phyloP scores from a whole-genome alignment of 78 protist genomes.

The slime mould (Dictyostelium discoideum) region DNA sequence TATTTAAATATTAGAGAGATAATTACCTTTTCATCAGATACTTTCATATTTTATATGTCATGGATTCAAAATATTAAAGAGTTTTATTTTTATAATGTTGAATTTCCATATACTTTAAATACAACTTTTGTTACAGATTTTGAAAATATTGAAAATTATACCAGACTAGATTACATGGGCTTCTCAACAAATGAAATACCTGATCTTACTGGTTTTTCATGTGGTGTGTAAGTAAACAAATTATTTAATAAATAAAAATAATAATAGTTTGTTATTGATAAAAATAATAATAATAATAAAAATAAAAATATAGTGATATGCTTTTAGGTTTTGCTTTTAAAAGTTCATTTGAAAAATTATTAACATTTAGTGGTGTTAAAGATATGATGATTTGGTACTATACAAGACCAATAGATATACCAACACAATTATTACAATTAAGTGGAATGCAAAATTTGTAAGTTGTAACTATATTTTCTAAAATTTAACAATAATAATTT shows the following conservation, averaged over 20 bases:
- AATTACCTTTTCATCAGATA: background rate
- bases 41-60: background rate
- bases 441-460: background rate
- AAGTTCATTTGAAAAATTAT: background rate
- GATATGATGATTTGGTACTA: background rate
- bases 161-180: background rate
- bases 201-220: background rate
- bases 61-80: background rate
- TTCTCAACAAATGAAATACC: background rate
- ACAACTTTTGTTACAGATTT: background rate
- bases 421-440: background rate
- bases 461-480: background rate
- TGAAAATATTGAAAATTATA: background rate
- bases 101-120: background rate
- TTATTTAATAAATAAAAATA: background rate
- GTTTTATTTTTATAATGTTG: background rate
- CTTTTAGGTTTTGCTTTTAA: background rate
- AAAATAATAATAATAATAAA: background rate
- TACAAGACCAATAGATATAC: background rate
- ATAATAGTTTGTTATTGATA: background rate
- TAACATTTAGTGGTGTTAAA: background rate
- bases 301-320: background rate
- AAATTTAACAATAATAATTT: background rate
- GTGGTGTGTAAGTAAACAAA: background rate
- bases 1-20: background rate